A percentile compares a stretch with the other conserved stretches of the same genome.
Conservation (phyloP, 2,329 filamentous ascomycete genomes). For the Ophiostoma sp. region DNA sequence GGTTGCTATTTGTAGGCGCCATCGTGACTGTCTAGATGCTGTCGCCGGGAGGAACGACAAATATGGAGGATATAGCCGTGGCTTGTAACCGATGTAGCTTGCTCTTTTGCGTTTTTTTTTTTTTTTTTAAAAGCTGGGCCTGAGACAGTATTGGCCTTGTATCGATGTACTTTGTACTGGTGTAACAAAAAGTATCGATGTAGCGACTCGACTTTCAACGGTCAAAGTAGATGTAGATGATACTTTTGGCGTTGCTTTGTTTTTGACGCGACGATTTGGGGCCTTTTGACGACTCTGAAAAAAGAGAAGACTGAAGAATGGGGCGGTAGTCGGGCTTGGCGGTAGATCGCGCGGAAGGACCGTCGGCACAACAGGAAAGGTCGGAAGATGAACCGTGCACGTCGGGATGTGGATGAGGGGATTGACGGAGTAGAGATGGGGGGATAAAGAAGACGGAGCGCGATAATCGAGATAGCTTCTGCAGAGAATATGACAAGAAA, state of each 20-base stretch:
- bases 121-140: neutral
- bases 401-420: neutral
- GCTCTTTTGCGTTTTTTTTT: neutral
- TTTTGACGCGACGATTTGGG: neutral
- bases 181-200: slow-evolving; percentile 1
- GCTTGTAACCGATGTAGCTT: slow-evolving; percentile 11
- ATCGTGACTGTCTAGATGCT: slow-evolving; percentile 21
- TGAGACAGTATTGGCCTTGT: neutral
- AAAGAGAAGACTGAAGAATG: slow-evolving; percentile 2
- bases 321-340: neutral
- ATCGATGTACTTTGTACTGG: slow-evolving; percentile 7
- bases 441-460: neutral
- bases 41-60: neutral
- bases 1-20: slow-evolving; percentile 29
- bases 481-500: neutral
- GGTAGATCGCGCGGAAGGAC: neutral
- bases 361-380: neutral
- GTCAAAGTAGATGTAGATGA: neutral
- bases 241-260: neutral
- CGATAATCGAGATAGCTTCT: neutral
- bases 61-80: neutral
- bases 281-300: neutral
- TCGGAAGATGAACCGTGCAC: neutral
- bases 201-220: neutral
- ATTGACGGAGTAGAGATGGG: neutral